A percentile compares a stretch with the other conserved stretches of the same genome.
Evolutionary conservation across 371 early-diverging fungal genomes (phyloP).

Genomic region (Haplosporangium sp.): DNA sequence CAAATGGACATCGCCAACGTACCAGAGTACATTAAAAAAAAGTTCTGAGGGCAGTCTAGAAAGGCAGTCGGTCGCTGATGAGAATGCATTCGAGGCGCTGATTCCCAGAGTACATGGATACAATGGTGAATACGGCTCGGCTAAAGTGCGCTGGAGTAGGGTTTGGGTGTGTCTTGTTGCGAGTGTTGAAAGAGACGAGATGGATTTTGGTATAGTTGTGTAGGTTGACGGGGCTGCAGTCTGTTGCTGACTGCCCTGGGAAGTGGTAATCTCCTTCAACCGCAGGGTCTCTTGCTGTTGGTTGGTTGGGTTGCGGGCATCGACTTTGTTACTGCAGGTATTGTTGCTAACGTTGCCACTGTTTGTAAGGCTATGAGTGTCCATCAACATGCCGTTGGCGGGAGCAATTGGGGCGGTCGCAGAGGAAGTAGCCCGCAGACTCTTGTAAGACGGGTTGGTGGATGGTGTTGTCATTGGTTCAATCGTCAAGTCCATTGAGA

Average conservation of each 20-base stretch:
- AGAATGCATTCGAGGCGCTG: background rate
- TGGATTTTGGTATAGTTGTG: too few relatives aligned
- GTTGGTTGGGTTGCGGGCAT: too few relatives aligned
- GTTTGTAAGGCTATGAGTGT: too few relatives aligned
- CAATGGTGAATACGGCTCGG: background rate
- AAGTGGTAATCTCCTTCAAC: too few relatives aligned
- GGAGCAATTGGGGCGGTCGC: background rate
- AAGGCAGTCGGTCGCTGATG: conserved; percentile 14
- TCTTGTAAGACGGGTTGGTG: background rate
- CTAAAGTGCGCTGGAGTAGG: background rate
- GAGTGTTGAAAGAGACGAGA: background rate
- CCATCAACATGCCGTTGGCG: too few relatives aligned
- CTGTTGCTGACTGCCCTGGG: too few relatives aligned
- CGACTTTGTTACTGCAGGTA: background rate
- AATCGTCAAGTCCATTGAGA: too few relatives aligned
- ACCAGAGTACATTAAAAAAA: conserved; percentile 41
- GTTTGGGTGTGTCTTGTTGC: background rate
- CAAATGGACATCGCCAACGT: background rate
- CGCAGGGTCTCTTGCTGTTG: too few relatives aligned
- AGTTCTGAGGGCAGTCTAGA: conserved; percentile 40
- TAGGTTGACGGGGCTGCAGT: too few relatives aligned
- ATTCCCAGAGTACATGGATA: background rate
- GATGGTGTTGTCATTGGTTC: too few relatives aligned
- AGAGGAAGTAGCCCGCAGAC: background rate
- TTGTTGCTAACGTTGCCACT: too few relatives aligned